Evolutionary conservation across 2,329 filamentous ascomycete species (phyloP), one percentile per base, ranked within the genome.

Genomic region (Diaporthe vaccinii): DNA sequence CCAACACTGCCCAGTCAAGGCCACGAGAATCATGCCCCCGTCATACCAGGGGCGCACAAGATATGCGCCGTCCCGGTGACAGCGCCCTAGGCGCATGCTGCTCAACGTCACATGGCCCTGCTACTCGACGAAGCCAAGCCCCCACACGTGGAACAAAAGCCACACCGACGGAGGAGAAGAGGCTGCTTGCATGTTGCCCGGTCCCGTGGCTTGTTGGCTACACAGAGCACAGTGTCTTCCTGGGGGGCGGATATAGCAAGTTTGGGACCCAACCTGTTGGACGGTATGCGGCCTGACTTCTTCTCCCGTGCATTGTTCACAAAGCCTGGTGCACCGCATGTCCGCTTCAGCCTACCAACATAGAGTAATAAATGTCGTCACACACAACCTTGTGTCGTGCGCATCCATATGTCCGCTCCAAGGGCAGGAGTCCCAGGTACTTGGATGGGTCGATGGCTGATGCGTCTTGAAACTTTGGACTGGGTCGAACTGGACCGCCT

Each of bases 61-160:
- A 55, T 41, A 69, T 69, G 65, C 49, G 10, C 49, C 12, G 49
- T 9, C 12, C 36, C 36, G 46, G 34, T 69, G 49, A 20, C n/a
- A 55, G 34, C 46, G 49, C 28, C 8, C 65, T 73, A 44, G 71
- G 39, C 58, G 51, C 58, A 55, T 65, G 36, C 36, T 62, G 34
- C n/a, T 15, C 58, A 46, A 36, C 34, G 41, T 46, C 57, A 72
- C 46, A 73, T 55, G 46, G 39, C 9, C 41, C 20, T 36, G 61
- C 51, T 58, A 73, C 71, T 65, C 58, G 46, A 65, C 51, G 49
- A 31, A 55, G 46, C 31, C 57, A 72, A 53, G 34, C 55, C 10
- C 39, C 36, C 36, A n/a, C 22, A 57, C 36, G 49, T 46, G 55
- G 34, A 65, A 57, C 44, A 44, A 34, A 57, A 31, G 58, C 58